A percentile compares a stretch with the other conserved stretches of the same genome.
Conservation (phyloP, 2,329 filamentous ascomycete genomes). For the Xylariaceae sp. region DNA sequence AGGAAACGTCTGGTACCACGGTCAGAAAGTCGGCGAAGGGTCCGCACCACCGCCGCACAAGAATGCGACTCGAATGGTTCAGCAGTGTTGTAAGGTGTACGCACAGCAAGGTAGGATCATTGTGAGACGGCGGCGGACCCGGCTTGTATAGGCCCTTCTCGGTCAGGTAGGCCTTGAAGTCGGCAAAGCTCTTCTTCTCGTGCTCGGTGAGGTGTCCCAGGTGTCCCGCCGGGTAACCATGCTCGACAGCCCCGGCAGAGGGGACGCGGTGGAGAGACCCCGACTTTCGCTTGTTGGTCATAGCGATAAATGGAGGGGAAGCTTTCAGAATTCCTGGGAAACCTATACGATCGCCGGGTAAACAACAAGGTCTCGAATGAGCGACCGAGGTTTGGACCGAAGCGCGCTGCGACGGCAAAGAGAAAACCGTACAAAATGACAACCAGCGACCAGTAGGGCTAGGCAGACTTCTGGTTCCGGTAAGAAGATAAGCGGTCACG, state of each 20-base stretch:
- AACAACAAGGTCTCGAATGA: too few relatives aligned
- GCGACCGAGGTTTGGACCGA: too few relatives aligned
- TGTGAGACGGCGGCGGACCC: slow-evolving; percentile 57
- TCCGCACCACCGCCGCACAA: not conserved
- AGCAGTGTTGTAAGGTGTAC: slow-evolving; percentile 29
- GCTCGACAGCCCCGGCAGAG: slow-evolving; percentile 26
- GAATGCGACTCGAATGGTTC: too few relatives aligned
- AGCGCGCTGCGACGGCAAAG: too few relatives aligned
- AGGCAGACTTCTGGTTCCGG: too few relatives aligned
- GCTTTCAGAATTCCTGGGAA: too few relatives aligned
- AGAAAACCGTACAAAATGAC: too few relatives aligned
- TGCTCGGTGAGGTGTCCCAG: slow-evolving; percentile 68
- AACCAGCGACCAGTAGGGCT: too few relatives aligned
- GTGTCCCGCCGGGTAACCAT: slow-evolving; percentile 71
- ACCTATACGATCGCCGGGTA: too few relatives aligned
- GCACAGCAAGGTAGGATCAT: slow-evolving; percentile 69
- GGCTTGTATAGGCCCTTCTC: slow-evolving; percentile 62
- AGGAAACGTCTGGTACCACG: slow-evolving; percentile 65
- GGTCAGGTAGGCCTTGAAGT: slow-evolving; percentile 67
- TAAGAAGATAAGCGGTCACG: too few relatives aligned
- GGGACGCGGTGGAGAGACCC: slow-evolving; percentile 26
- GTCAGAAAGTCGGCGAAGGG: slow-evolving; percentile 7
- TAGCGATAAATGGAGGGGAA: too few relatives aligned
- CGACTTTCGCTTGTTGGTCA: slow-evolving; percentile 2
- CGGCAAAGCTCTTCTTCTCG: slow-evolving; percentile 62